Base-by-base conservation (phyloP, 2,329 filamentous ascomycete genomes). In the Pseudopithomyces chartarum region DNA sequence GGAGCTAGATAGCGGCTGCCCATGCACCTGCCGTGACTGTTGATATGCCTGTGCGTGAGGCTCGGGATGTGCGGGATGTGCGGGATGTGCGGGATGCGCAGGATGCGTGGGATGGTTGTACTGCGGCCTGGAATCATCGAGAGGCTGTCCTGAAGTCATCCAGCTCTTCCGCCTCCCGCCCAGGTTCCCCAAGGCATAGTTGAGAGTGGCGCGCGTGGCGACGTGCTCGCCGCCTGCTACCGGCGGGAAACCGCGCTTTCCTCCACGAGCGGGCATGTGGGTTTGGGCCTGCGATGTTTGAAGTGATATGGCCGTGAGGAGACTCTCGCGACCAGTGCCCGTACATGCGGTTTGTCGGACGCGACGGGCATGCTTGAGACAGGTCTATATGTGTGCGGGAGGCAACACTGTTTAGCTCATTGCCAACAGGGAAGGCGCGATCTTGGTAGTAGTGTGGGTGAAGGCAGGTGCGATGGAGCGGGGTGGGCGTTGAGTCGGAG, bases 121-220 rank as follows among this genome's bases (percentile, higher is more conserved):
- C 10, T 4, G 20, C 22, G 22, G 19, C 38, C 26, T 29, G 12
- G 11, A 5, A 15, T 17, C 15, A 33, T 26, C 15, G n/a, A 10
- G 38, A 15, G 23, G 23, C 17, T 11, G 26, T 15, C n/a, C 43
- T 33, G 48, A 7, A 26, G 23, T 55, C 71, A 75, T 74, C 73
- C 73, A 76, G 39, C 66, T 61, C 61, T 71, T 75, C 26, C 63
- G 65, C 33, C 53, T 59, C 1, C 66, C 69, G 13, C 71, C 71
- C 20, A 73, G 58, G 26, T 63, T 70, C 26, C 73, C 71, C 50
- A 75, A 61, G 1, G 66, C 69, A 50, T 59, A 54, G 53, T 67
- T 62, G 52, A 75, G 66, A 1, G 70, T 67, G 26, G 57, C 60
- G 32, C 59, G 48, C 15, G 54, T 53, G 19, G 62, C 59, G 29